Percentiles rank a stretch among this genome's conserved stretches.
These are phyloP conservation scores for Moesziomyces aphidis DNA, from an alignment of 1,284 basidiomycete genomes.

Conservation along the genomic window DNA sequence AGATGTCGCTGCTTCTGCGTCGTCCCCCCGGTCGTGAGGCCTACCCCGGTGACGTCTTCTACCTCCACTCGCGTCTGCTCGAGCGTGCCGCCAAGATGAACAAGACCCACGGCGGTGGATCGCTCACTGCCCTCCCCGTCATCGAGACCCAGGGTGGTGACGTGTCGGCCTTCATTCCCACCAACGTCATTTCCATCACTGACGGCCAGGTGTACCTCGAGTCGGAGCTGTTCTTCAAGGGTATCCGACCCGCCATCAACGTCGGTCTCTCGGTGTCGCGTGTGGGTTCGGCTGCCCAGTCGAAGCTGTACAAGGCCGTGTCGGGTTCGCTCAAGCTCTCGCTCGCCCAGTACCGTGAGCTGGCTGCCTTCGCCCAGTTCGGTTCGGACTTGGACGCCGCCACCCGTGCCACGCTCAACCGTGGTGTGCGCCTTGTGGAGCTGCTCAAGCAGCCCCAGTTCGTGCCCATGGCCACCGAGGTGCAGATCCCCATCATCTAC, in stretches of 20 bases:
- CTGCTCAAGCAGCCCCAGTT: slow-evolving; percentile 99
- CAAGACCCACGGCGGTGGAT: slow-evolving; percentile 96
- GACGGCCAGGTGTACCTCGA: slow-evolving; percentile 68
- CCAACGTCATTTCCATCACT: slow-evolving; percentile 68
- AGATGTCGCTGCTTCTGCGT: slow-evolving; percentile 99
- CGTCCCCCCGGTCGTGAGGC: slow-evolving; percentile 99
- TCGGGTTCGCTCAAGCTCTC: slow-evolving; percentile 99
- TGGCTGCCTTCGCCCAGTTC: slow-evolving; percentile 98
- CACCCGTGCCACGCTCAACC: slow-evolving; percentile 83
- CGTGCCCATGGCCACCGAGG: slow-evolving; percentile 77
- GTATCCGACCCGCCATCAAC: slow-evolving; percentile 98
- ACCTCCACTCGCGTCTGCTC: slow-evolving; percentile 99
- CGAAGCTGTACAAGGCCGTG: slow-evolving; percentile 89
- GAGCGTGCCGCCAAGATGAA: slow-evolving; percentile 99
- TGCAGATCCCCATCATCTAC: slow-evolving; percentile 98
- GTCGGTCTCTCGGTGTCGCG: slow-evolving; percentile 99
- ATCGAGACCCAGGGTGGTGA: slow-evolving; percentile 99
- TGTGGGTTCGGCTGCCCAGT: slow-evolving; percentile 99
- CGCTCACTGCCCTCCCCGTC: slow-evolving; percentile 96
- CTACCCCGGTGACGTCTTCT: slow-evolving; percentile 99
- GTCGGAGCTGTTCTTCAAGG: slow-evolving; percentile 90
- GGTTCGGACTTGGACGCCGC: slow-evolving; percentile 99
- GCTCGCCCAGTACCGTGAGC: slow-evolving; percentile 99
- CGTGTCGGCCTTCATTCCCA: slow-evolving; percentile 81
- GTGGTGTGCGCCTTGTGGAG: slow-evolving; percentile 98